Conservation (phyloP, 73 alveolate species). For the Uronychia binucleata region DNA sequence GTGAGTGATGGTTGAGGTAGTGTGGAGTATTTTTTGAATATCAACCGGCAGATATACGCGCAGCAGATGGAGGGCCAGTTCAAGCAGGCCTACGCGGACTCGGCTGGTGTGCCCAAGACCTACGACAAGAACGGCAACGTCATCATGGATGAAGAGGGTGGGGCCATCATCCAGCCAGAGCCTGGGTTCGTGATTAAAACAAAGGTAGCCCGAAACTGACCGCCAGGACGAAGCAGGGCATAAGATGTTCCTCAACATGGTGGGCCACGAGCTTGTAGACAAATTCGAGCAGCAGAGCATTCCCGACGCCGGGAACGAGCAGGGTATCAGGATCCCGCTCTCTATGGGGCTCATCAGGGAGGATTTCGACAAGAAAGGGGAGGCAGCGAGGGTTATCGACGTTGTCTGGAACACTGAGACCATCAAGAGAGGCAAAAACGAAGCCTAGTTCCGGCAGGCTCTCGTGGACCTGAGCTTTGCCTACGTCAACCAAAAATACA, state of each 20-base stretch:
- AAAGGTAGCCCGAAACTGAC: background rate
- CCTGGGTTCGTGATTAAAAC: conserved; percentile 96
- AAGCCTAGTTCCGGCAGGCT: conserved; percentile 57
- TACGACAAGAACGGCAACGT: conserved; percentile 59
- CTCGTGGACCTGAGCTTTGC: conserved; percentile 76
- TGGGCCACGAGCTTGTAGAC: conserved; percentile 80
- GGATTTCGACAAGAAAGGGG: conserved; percentile 95
- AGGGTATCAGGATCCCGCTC: conserved; percentile 95
- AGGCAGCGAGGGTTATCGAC: conserved; percentile 90
- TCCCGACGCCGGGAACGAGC: conserved; percentile 88
- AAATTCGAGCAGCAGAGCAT: conserved; percentile 81
- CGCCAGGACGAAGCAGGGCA: conserved; percentile 68
- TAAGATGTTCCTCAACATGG: conserved; percentile 80
- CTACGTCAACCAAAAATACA: conserved; percentile 75
- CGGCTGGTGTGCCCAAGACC: background rate
- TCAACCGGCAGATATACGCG: background rate
- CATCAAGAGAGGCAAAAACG: conserved; percentile 71
- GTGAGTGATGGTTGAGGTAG: too few relatives aligned
- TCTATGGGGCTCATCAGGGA: conserved; percentile 84
- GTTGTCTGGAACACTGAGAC: conserved; percentile 92
- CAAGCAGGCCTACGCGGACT: background rate
- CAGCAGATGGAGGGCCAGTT: background rate
- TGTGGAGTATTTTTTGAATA: too few relatives aligned
- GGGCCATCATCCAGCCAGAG: conserved; percentile 89
- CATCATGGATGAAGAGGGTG: conserved; percentile 86